Evolutionary conservation across 768 basidiomycete species (phyloP).

Genomic region (Antrodiella citrinella): DNA sequence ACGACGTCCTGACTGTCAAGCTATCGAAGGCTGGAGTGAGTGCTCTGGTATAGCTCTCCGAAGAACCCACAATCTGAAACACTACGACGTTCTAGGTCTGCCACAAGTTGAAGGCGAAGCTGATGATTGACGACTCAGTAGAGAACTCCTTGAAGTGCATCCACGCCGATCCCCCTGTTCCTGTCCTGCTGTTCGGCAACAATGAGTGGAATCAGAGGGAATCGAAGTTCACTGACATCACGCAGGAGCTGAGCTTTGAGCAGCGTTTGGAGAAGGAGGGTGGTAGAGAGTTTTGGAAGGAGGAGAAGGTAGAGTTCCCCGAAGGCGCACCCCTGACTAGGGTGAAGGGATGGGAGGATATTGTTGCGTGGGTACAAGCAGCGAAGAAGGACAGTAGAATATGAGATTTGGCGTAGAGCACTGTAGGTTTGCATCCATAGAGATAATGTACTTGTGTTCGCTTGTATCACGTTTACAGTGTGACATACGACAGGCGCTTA

Average conservation of each 20-base stretch:
- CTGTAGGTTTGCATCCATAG: neutral
- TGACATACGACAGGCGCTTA: too few species aligned
- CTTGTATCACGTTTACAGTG: too few species aligned
- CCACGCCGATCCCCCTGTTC: constrained; percentile 37
- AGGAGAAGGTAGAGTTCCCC: constrained; percentile 41
- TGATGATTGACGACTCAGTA: constrained; percentile 74
- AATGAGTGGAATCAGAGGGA: constrained; percentile 70
- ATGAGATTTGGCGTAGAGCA: constrained; percentile 3
- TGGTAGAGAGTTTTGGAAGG: constrained; percentile 48
- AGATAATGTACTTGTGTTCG: neutral
- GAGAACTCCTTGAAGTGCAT: constrained; percentile 67
- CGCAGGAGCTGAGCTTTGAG: constrained; percentile 48
- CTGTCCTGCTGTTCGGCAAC: constrained; percentile 65
- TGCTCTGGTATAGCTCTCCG: too few species aligned
- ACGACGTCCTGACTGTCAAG: constrained; percentile 37
- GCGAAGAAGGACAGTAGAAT: constrained; percentile 10
- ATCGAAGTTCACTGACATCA: constrained; percentile 35
- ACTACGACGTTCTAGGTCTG: constrained; percentile 43
- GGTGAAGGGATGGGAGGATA: constrained; percentile 58
- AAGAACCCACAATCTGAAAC: too few species aligned
- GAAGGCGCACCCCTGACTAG: constrained; percentile 40
- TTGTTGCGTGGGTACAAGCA: constrained; percentile 38
- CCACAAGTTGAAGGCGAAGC: constrained; percentile 47
- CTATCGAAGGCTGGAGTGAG: constrained; percentile 64
- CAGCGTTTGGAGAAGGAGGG: constrained; percentile 38